Percentiles rank a stretch among this genome's conserved stretches.
These are phyloP conservation scores for Acorus gramineus DNA, from an alignment of 106 monocot genomes.

Conservation along the genomic window DNA sequence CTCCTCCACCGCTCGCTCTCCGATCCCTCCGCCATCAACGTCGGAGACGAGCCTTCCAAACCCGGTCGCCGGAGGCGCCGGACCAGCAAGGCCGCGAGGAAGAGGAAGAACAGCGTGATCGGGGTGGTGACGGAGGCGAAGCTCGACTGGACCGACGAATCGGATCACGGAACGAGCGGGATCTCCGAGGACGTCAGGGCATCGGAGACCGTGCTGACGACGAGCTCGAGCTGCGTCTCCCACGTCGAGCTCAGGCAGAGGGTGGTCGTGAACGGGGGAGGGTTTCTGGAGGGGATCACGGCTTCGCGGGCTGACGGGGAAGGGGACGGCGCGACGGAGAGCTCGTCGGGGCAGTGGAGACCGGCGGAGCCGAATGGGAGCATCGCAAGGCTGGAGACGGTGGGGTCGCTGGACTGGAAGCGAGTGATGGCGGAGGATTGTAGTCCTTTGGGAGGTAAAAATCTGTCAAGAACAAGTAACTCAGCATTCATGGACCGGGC, in stretches of 20 bases:
- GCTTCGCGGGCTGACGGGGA: conserved; percentile 4
- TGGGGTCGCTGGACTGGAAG: conserved; percentile 61
- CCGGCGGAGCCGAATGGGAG: conserved; percentile 18
- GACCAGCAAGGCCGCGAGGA: conserved; percentile 31
- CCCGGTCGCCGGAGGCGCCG: conserved; percentile 19
- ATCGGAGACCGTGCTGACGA: conserved; percentile 8
- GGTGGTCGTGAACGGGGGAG: conserved; percentile 22
- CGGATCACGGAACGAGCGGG: too few species aligned
- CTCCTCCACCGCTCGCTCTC: neutral
- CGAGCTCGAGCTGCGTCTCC: conserved; percentile 23
- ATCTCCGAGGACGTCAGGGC: conserved; percentile 1
- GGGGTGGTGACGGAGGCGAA: neutral
- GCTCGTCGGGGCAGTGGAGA: conserved; percentile 22
- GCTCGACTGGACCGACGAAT: too few species aligned
- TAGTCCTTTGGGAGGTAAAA: conserved; percentile 39
- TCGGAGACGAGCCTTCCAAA: conserved; percentile 1
- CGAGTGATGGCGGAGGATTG: conserved; percentile 39
- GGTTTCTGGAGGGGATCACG: neutral
- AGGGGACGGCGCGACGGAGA: conserved; percentile 19
- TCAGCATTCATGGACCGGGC: too few species aligned
- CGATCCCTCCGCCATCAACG: neutral
- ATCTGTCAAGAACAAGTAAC: too few species aligned
- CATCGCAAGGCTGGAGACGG: conserved; percentile 32
- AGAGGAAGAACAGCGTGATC: conserved; percentile 11
- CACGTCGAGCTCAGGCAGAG: conserved; percentile 75